These are phyloP conservation scores for Cyathus striatus DNA, from an alignment of 768 basidiomycete genomes.

Conservation along the genomic window DNA sequence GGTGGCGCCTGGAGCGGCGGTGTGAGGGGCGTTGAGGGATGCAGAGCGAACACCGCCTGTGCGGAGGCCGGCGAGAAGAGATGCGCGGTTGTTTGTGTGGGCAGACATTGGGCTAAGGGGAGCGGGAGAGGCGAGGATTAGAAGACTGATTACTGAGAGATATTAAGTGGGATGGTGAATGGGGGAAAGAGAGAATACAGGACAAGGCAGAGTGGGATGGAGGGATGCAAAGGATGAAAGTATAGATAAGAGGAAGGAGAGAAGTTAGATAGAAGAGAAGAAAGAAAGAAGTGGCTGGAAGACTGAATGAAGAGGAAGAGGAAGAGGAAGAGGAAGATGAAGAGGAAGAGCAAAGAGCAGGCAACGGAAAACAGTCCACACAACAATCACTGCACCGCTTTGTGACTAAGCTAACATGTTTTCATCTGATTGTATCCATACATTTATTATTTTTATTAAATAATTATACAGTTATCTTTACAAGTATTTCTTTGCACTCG, in stretches of 20 bases:
- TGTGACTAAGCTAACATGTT: too few relatives aligned
- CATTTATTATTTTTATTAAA: constrained; percentile 1
- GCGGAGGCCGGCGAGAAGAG: constrained; percentile 83
- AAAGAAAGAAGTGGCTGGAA: constrained; percentile 12
- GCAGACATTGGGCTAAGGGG: constrained; percentile 36
- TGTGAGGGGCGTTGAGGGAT: constrained; percentile 58
- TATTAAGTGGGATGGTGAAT: too few relatives aligned
- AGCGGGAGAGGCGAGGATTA: constrained; percentile 20
- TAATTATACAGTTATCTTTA: constrained; percentile 15
- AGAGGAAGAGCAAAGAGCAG: constrained; percentile 25
- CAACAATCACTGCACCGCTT: constrained; percentile 3
- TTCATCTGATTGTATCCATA: background rate
- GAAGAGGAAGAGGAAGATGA: constrained; percentile 30
- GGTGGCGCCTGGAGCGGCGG: constrained; percentile 56
- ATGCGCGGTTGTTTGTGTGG: constrained; percentile 62
- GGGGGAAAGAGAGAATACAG: constrained; percentile 28
- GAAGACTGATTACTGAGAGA: too few relatives aligned
- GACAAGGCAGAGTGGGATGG: constrained; percentile 26
- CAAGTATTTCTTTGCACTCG: constrained; percentile 83
- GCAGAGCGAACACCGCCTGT: constrained; percentile 86
- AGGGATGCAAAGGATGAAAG: constrained; percentile 16
- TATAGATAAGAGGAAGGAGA: constrained; percentile 8
- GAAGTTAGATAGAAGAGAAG: constrained; percentile 11
- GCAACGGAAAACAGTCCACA: constrained; percentile 21
- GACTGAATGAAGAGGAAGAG: constrained; percentile 17